Percentiles rank a stretch among this genome's conserved stretches.
Conservation (phyloP, 306 rosid genomes). For the Heteromeles arbutifolia region DNA sequence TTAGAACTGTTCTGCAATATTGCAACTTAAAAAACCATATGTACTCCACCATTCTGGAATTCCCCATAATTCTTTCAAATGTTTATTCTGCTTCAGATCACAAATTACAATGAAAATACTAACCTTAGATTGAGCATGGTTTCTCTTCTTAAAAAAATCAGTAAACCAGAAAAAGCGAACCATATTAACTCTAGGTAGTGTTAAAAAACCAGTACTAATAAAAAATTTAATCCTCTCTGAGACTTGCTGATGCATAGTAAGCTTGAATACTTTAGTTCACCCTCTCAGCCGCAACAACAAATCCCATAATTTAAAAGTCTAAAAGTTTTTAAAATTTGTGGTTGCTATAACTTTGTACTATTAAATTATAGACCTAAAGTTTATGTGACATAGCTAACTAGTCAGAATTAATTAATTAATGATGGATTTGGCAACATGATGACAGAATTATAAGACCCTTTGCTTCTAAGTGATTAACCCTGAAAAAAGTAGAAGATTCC, state of each 20-base stretch:
- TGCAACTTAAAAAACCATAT: neutral
- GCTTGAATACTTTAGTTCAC: too few species aligned
- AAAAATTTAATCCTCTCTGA: neutral
- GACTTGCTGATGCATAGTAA: neutral
- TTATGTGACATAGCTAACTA: neutral
- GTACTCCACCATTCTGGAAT: neutral
- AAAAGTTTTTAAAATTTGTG: neutral
- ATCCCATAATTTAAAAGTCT: neutral
- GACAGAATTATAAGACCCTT: neutral
- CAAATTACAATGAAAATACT: neutral
- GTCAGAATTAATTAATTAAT: neutral
- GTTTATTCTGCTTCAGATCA: neutral
- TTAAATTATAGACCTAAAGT: neutral
- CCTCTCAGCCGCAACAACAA: neutral
- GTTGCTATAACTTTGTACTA: neutral
- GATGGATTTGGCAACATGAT: neutral
- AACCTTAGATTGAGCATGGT: neutral
- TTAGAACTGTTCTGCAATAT: neutral
- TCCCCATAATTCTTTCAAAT: neutral
- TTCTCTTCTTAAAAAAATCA: neutral
- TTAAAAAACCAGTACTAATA: neutral
- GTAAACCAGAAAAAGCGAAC: neutral
- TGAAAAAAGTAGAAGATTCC: slow-evolving; percentile 35
- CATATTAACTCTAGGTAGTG: neutral
- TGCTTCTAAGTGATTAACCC: neutral